Base-by-base conservation (phyloP, 2,329 filamentous ascomycete species). In the Waltergamsia citrina region DNA sequence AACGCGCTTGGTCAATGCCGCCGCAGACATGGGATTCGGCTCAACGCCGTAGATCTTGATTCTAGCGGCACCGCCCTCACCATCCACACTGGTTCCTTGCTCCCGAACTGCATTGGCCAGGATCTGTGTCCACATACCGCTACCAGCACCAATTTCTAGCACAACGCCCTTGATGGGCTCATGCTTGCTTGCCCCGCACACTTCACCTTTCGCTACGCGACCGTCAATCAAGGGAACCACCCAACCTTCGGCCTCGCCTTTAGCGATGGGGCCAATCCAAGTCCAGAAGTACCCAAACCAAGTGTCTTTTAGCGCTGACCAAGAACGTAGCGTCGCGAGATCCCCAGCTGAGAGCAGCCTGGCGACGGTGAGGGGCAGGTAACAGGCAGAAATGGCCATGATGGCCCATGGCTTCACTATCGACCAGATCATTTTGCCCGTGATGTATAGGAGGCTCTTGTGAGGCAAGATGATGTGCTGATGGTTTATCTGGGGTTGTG, bases 251-350 rank as follows among this genome's bases (percentile, higher is more conserved):
- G 56, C 63, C 24, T 41, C 46, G n/a, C 53, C 41, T 37, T 68
- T 66, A 4, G 73, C 58, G 4, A 51, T 39, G 1, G 76, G 73
- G 0, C 74, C 74, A 25, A 64, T 62, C 35, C 47, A 58, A 20
- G 53, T 52, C 78, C 78, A 83, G 54, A 82, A 79, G 27, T 56
- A 54, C 34, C 64, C 65, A 53, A 82, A 83, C 70, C 76, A 79
- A 40, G 56, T 60, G 3, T 61, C 53, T 26, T 54, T 59, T 34
- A 76, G 56, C 15, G 46, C 47, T 2, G 53, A 47, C 2, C 53
- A 58, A n/a, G 60, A 65, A 31, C 67, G 31, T 12, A 74, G 53
- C 6, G 59, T 51, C 33, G 39, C 24, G 35, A 56, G 50, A 30
- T 63, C 46, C 28, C 47, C 41, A 9, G 48, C 43, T 18, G 44